phyloP scores from a whole-genome alignment of 2,329 filamentous ascomycete species.

The Claviceps purpurea region DNA sequence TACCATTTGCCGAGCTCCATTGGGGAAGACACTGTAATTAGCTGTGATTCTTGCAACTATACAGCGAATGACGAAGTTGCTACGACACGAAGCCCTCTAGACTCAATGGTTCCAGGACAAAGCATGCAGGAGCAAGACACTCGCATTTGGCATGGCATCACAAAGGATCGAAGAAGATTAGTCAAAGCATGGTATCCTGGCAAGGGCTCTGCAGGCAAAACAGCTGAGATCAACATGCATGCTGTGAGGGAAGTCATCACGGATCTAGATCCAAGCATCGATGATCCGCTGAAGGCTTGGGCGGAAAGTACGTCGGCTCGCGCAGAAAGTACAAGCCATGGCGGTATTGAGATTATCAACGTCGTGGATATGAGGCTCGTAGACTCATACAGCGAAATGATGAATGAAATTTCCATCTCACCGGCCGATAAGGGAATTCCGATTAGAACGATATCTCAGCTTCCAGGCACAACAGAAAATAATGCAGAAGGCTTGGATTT shows the following conservation, averaged over 20 bases:
- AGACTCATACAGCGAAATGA: conserved; percentile 12
- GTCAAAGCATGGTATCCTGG: conserved; percentile 57
- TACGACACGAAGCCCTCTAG: conserved; percentile 13
- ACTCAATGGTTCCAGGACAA: neutral
- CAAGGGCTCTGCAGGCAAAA: conserved; percentile 11
- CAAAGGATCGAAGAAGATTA: conserved; percentile 51
- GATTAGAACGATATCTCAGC: neutral
- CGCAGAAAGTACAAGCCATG: neutral
- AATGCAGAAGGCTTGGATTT: conserved; percentile 39
- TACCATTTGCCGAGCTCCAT: conserved; percentile 72
- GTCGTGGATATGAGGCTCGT: conserved; percentile 21
- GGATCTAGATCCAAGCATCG: conserved; percentile 58
- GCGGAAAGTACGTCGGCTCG: conserved; percentile 17
- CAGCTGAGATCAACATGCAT: conserved; percentile 31
- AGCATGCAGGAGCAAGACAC: conserved; percentile 9
- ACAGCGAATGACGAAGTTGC: conserved; percentile 84
- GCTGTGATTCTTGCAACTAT: conserved; percentile 60
- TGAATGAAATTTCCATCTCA: conserved; percentile 13
- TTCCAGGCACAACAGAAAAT: conserved; percentile 6
- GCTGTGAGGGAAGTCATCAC: conserved; percentile 54
- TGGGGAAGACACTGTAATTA: conserved; percentile 77
- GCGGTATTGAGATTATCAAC: conserved; percentile 16
- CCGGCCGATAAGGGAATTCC: conserved; percentile 7
- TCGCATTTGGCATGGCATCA: conserved; percentile 48
- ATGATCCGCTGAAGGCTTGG: conserved; percentile 44